These are phyloP conservation scores for Sarocladiaceae sp. DNA, from an alignment of 2,329 filamentous ascomycete genomes.

Conservation along the genomic window DNA sequence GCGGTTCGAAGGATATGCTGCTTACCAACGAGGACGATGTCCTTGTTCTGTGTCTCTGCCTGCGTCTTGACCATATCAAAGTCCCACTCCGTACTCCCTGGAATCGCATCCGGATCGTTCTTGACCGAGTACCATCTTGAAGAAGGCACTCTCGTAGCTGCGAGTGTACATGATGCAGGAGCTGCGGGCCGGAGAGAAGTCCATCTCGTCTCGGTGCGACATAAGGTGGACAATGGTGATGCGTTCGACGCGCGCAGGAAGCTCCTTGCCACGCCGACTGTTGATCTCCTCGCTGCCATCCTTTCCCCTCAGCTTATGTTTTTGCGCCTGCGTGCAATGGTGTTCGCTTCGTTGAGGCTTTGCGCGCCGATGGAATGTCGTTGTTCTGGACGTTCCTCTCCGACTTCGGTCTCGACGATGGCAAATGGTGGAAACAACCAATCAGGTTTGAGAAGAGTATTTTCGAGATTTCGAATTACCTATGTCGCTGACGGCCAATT, in stretches of 20 bases:
- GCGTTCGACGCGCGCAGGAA: not conserved
- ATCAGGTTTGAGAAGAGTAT: no score
- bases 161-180: not conserved
- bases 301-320: not conserved
- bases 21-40: slow-evolving; percentile 44
- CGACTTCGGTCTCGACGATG: no score
- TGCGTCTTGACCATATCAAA: slow-evolving; percentile 46
- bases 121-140: slow-evolving; percentile 23
- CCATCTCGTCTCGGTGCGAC: not conserved
- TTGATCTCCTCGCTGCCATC: not conserved
- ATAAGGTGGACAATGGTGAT: not conserved
- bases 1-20: slow-evolving; percentile 8
- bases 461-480: no score
- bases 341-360: no score
- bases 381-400: no score
- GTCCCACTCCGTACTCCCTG: slow-evolving; percentile 37
- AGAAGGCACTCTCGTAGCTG: not conserved
- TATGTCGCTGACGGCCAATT: no score
- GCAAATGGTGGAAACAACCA: no score
- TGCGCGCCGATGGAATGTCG: no score
- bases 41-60: slow-evolving; percentile 16
- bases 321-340: no score
- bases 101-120: slow-evolving; percentile 12
- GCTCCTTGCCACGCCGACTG: not conserved
- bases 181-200: no score